phyloP scores from a whole-genome alignment of 495 filamentous ascomycete species.

The Penicillium macrosclerotiorum region DNA sequence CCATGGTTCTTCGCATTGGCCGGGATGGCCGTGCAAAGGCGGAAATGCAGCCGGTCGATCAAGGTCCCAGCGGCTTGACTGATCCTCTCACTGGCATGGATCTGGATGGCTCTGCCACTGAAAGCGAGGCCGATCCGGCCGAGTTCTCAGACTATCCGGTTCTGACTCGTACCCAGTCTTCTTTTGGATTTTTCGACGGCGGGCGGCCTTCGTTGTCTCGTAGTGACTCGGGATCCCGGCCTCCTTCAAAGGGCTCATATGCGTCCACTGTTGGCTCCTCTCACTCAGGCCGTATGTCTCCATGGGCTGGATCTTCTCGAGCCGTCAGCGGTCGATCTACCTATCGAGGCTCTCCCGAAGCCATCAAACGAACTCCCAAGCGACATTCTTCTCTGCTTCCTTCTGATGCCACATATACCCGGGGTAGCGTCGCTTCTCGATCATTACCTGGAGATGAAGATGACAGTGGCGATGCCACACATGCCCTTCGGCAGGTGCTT shows the following conservation, averaged over 20 bases:
- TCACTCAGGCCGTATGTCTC: conserved; percentile 42
- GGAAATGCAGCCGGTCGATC: conserved; percentile 60
- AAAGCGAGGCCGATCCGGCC: conserved; percentile 54
- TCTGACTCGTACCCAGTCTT: conserved; percentile 60
- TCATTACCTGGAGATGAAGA: conserved; percentile 53
- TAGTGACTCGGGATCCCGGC: conserved; percentile 54
- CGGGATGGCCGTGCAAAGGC: conserved; percentile 68
- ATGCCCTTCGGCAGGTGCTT: conserved; percentile 71
- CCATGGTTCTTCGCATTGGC: conserved; percentile 69
- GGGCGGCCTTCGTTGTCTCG: conserved; percentile 47
- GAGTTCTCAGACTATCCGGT: conserved; percentile 67
- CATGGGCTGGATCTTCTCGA: conserved; percentile 38
- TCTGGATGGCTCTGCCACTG: conserved; percentile 46
- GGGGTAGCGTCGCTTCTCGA: conserved; percentile 49
- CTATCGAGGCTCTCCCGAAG: conserved; percentile 32
- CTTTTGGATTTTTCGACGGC: conserved; percentile 58
- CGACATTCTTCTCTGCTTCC: conserved; percentile 33
- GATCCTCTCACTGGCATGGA: conserved; percentile 44
- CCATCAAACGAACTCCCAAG: conserved; percentile 38
- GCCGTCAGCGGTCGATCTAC: conserved; percentile 26
- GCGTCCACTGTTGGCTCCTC: conserved; percentile 44
- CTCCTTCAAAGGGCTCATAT: conserved; percentile 51
- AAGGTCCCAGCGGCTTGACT: conserved; percentile 39
- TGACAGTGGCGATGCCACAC: conserved; percentile 52
- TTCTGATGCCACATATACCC: conserved; percentile 35